A percentile compares a stretch with the other conserved stretches of the same genome.
Conservation (phyloP, 1,139 yeast genomes). For the Sugiyamaella castrensis region DNA sequence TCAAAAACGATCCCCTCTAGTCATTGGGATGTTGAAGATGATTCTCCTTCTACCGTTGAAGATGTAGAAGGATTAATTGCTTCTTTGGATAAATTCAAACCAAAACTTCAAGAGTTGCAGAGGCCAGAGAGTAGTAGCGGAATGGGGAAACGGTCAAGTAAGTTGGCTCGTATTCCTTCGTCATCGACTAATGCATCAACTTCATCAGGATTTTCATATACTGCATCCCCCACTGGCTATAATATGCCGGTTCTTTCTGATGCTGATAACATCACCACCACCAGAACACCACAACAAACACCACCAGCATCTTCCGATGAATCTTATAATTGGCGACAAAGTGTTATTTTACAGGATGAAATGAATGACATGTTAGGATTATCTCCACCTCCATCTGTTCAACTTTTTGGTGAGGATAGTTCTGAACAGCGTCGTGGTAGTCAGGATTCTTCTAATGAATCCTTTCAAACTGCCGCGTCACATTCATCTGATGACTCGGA, state of each 20-base stretch:
- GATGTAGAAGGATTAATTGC: constrained; percentile 17
- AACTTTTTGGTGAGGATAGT: constrained; percentile 1
- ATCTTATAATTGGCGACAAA: constrained; percentile 18
- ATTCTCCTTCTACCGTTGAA: constrained; percentile 14
- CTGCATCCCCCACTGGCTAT: constrained; percentile 1
- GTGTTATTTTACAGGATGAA: constrained; percentile 16
- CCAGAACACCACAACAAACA: background rate
- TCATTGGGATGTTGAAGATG: constrained; percentile 17
- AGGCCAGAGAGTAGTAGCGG: too few species aligned
- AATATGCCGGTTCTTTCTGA: background rate
- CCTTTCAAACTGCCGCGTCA: constrained; percentile 23
- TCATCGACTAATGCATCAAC: constrained; percentile 2
- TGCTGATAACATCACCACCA: background rate
- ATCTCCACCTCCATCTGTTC: constrained; percentile 15
- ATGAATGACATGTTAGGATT: constrained; percentile 16
- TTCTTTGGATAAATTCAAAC: constrained; percentile 21
- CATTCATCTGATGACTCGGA: constrained; percentile 12
- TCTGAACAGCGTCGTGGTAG: constrained; percentile 9
- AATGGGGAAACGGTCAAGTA: constrained; percentile 4
- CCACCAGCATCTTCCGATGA: background rate
- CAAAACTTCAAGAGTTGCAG: constrained; percentile 15
- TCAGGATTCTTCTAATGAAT: constrained; percentile 23
- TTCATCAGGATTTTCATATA: constrained; percentile 7
- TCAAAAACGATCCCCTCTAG: background rate
- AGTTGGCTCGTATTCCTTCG: constrained; percentile 8